Conservation (phyloP, 2,329 filamentous ascomycete genomes). For the Davidsoniella virescens region DNA sequence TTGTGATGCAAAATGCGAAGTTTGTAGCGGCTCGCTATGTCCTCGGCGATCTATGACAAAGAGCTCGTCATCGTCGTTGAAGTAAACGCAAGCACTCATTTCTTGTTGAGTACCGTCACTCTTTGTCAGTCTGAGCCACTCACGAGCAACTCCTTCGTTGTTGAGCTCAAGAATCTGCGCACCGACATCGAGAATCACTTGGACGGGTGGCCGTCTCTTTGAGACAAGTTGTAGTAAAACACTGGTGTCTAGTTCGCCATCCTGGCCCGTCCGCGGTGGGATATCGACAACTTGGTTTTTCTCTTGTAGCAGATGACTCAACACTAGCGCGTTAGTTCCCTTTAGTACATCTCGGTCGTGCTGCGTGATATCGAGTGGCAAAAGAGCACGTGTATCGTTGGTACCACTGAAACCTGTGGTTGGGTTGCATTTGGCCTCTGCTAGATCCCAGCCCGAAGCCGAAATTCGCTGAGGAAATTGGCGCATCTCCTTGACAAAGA, state of each 20-base stretch:
- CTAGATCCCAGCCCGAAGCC: constrained; percentile 53
- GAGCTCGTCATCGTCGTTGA: constrained; percentile 22
- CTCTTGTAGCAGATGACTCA: constrained; percentile 38
- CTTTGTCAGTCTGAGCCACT: constrained; percentile 31
- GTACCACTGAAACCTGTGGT: constrained; percentile 57
- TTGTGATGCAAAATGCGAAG: constrained; percentile 40
- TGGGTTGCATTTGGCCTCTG: constrained; percentile 25
- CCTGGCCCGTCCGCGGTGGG: constrained; percentile 11
- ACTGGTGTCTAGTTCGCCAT: constrained; percentile 20
- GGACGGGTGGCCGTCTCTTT: constrained; percentile 22
- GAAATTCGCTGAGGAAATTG: constrained; percentile 49
- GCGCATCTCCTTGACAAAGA: constrained; percentile 45
- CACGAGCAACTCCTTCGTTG: constrained; percentile 35
- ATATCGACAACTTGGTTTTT: constrained; percentile 30
- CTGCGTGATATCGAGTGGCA: constrained; percentile 41
- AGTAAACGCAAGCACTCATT: constrained; percentile 16
- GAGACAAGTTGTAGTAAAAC: constrained; percentile 30
- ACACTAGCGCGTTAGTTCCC: constrained; percentile 52
- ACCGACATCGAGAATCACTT: constrained; percentile 54
- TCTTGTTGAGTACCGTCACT: constrained; percentile 18
- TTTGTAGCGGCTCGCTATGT: constrained; percentile 31
- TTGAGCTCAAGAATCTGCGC: constrained; percentile 50
- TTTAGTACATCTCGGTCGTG: constrained; percentile 35
- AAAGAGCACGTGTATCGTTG: constrained; percentile 41
- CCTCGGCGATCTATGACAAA: constrained; percentile 34